Percentiles rank a stretch among this genome's conserved stretches.
phyloP scores from a whole-genome alignment of 2,329 filamentous ascomycete genomes.

The Parafenestella ontariensis region DNA sequence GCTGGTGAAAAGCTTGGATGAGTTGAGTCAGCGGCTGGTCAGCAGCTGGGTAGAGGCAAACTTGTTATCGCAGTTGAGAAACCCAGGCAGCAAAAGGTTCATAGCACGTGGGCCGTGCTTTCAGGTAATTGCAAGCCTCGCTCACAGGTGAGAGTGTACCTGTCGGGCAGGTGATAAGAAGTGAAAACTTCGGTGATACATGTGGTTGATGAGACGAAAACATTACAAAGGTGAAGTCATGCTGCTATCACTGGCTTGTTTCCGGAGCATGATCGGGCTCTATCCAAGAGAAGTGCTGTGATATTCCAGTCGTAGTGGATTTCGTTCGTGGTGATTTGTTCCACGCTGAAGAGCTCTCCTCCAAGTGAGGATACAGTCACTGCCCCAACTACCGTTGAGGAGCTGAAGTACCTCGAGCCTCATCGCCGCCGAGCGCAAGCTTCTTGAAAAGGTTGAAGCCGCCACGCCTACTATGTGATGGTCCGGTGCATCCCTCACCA shows the following conservation, averaged over 20 bases:
- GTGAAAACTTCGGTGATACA: neutral
- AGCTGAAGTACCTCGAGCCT: no score
- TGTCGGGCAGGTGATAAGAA: neutral
- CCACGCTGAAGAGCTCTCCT: no score
- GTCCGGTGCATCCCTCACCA: neutral
- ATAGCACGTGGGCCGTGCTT: neutral
- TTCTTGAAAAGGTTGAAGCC: no score
- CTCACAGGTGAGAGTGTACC: neutral
- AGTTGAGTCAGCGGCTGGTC: neutral
- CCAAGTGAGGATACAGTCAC: no score
- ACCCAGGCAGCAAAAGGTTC: neutral
- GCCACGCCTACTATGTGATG: neutral
- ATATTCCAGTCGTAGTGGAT: no score
- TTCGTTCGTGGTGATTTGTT: no score
- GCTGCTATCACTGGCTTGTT: no score
- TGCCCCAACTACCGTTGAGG: no score
- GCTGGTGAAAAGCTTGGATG: neutral
- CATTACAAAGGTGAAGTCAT: no score
- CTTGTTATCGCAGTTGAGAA: neutral
- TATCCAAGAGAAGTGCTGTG: no score
- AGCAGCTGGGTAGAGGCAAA: neutral
- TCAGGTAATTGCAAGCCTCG: neutral
- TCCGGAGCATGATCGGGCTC: no score
- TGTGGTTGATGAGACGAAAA: neutral
- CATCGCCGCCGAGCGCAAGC: no score